Base-by-base conservation (phyloP, 2,329 filamentous ascomycete species). In the Penicillium sp. region DNA sequence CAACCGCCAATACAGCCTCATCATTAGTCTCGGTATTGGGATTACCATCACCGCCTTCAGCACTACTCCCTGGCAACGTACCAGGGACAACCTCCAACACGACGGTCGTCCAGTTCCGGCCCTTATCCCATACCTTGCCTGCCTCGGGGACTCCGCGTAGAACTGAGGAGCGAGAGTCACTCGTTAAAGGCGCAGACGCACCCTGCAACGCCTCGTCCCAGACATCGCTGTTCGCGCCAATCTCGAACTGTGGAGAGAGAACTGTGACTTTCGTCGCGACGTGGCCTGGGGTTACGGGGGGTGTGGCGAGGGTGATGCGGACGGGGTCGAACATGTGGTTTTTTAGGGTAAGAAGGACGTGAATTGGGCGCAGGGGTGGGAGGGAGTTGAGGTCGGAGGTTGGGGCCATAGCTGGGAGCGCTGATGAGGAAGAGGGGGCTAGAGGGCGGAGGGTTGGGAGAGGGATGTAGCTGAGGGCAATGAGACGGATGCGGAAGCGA, bases 291-390 rank as follows among this genome's bases (percentile, higher is more conserved):
- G 91, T 95, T 10, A 82, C 82, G 25, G 87, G 84, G 0, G 93
- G 91, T 0, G 92, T 95, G 5, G 92, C 93, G 8, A 99, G 84
- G 0, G 89, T 93, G 56, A 99, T 88, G 58, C 88, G 89, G 64
- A 99, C 88, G 23, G 85, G 84, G 65, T 99, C 94, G 75, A 97
- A 99, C 62, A 97, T 87, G 25, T 94, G 92, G 69, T 99, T 99
- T 70, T 88, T 91, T 66, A 99, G 86, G 0, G 92, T 96, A 41
- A 99, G 81, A 40, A 97, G 82, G 74, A 91, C 95, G 71, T 97
- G 92, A 23, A 86, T 79, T 1, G 85, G 78, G 57, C 77, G 77
- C 25, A 79, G 78, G 5, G 79, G 79, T 38, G 72, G 70, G 4
- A 85, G 75, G 11, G 75, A 72, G 57, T 77, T 74, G 58, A 83